Evolutionary conservation across 2,329 filamentous ascomycete genomes (phyloP).

Genomic region (Calonectria honghensis): DNA sequence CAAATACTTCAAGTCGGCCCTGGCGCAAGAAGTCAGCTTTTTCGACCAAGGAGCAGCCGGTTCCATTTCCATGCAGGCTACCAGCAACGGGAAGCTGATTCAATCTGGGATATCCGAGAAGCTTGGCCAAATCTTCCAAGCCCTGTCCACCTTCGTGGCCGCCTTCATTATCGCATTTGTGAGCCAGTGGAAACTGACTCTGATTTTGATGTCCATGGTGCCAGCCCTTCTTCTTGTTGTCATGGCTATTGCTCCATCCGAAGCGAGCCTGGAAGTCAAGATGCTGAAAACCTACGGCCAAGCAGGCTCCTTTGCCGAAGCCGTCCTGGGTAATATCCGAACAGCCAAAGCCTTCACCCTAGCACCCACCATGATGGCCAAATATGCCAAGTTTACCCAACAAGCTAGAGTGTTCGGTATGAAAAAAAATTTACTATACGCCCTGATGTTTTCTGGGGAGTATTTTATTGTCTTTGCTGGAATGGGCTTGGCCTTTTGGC

Average conservation of each 20-base stretch:
- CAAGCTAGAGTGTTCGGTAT: conserved; percentile 57
- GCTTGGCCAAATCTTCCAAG: conserved; percentile 60
- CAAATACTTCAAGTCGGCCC: conserved; percentile 67
- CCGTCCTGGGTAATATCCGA: conserved; percentile 57
- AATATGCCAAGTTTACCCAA: conserved; percentile 59
- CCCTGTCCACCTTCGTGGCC: conserved; percentile 58
- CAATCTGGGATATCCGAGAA: conserved; percentile 62
- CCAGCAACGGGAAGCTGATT: conserved; percentile 63
- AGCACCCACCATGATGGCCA: conserved; percentile 56
- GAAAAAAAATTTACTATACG: conserved; percentile 60
- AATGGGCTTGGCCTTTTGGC: conserved; percentile 67
- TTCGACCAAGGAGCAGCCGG: conserved; percentile 64
- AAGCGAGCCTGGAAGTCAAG: conserved; percentile 51
- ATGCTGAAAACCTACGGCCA: conserved; percentile 58
- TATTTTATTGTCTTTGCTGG: conserved; percentile 57
- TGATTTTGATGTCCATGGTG: conserved; percentile 56
- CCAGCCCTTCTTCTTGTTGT: conserved; percentile 49
- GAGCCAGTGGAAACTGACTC: conserved; percentile 63
- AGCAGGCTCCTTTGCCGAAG: conserved; percentile 58
- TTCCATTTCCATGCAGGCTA: conserved; percentile 60
- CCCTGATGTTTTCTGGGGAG: conserved; percentile 59
- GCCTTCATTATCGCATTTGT: conserved; percentile 61
- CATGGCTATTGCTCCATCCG: conserved; percentile 47
- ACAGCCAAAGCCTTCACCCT: conserved; percentile 64
- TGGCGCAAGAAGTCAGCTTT: conserved; percentile 69